Conservation (phyloP, 257 asterid genomes). For the Penstemon barbatus region DNA sequence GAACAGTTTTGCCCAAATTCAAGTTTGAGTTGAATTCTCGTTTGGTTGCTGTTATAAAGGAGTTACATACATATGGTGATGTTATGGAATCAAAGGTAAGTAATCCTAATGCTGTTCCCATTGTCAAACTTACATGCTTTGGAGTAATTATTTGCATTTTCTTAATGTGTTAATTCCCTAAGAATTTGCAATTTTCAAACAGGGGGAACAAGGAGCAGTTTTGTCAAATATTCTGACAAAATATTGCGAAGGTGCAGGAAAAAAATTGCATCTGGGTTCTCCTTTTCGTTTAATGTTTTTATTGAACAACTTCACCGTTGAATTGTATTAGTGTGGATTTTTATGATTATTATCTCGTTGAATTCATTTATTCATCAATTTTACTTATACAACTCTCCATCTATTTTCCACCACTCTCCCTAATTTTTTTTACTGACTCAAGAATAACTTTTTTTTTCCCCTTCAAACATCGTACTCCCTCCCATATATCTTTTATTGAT, state of each 20-base stretch:
- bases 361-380: neutral
- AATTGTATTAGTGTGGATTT: neutral
- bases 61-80: conserved; percentile 59
- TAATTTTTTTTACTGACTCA: neutral
- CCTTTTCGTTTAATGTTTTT: neutral
- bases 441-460: neutral
- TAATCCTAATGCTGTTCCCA: neutral
- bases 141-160: neutral
- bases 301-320: too few species aligned
- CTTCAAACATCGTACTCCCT: neutral
- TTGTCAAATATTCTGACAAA: conserved; percentile 58
- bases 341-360: neutral
- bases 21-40: conserved; percentile 50
- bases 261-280: conserved; percentile 5
- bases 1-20: conserved; percentile 54
- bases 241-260: conserved; percentile 48
- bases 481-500: neutral
- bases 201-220: conserved; percentile 61
- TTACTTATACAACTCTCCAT: neutral
- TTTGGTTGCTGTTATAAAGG: conserved; percentile 52
- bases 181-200: conserved; percentile 16
- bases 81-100: conserved; percentile 56
- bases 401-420: neutral
- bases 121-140: neutral
- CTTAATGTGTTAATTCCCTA: neutral